These are phyloP conservation scores for Solanum sejunctum DNA, from an alignment of 257 asterid genomes.

Conservation along the genomic window DNA sequence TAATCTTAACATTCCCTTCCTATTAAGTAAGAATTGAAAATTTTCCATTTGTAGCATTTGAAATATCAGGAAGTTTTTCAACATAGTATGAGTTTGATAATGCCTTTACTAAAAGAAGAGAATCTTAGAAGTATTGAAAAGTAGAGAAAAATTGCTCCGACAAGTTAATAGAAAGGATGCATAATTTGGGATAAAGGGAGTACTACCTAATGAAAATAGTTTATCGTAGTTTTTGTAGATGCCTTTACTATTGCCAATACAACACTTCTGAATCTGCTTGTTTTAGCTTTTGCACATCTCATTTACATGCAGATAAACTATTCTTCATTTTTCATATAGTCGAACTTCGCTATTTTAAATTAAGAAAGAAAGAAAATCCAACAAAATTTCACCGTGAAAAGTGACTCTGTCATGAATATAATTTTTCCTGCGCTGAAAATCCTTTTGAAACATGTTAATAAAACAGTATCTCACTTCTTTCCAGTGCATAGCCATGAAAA, in stretches of 20 bases:
- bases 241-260: neutral
- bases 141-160: neutral
- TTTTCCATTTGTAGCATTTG: neutral
- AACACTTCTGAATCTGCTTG: neutral
- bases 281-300: neutral
- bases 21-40: neutral
- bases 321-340: neutral
- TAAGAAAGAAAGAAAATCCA: neutral
- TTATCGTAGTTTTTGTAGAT: neutral
- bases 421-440: neutral
- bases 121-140: neutral
- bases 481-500: neutral
- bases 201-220: neutral
- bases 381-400: neutral
- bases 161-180: neutral
- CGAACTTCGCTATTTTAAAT: neutral
- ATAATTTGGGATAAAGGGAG: neutral
- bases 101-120: neutral
- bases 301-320: neutral
- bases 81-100: neutral
- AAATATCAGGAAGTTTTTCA: neutral
- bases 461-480: neutral
- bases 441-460: neutral
- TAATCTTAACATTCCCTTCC: neutral
- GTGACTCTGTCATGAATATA: neutral